Evolutionary conservation across 345 rosid species (phyloP).

Genomic region (Lumnitzera littorea): DNA sequence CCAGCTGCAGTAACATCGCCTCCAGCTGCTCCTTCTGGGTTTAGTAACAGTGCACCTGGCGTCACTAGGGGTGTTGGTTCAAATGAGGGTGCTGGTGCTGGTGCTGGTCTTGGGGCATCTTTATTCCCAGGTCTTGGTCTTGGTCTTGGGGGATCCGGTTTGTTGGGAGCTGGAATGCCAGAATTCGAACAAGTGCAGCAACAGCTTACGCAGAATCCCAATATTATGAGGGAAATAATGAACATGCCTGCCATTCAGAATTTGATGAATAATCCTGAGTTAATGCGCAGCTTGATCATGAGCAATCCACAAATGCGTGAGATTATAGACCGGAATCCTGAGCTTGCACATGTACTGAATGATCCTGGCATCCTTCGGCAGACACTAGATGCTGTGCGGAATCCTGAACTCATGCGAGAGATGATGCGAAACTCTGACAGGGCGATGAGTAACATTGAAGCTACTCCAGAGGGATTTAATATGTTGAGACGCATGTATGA

Average conservation of each 20-base stretch:
- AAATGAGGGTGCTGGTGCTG: constrained; percentile 48
- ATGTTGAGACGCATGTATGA: constrained; percentile 92
- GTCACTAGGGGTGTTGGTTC: constrained; percentile 53
- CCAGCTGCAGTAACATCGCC: constrained; percentile 48
- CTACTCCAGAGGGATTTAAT: constrained; percentile 86
- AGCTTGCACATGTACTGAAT: constrained; percentile 79
- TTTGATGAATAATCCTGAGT: constrained; percentile 80
- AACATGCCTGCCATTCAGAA: constrained; percentile 75
- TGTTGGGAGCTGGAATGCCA: constrained; percentile 64
- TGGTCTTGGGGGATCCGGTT: constrained; percentile 43
- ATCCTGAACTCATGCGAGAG: constrained; percentile 94
- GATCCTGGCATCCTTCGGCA: constrained; percentile 79
- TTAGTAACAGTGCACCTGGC: constrained; percentile 31
- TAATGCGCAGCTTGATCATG: constrained; percentile 70
- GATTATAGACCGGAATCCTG: constrained; percentile 84
- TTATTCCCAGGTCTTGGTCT: constrained; percentile 75
- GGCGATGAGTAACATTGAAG: constrained; percentile 86
- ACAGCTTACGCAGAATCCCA: constrained; percentile 70
- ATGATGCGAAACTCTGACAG: constrained; percentile 86
- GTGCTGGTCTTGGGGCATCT: constrained; percentile 50
- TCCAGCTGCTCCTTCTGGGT: constrained; percentile 36
- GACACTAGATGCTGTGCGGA: constrained; percentile 79
- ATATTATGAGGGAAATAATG: constrained; percentile 78
- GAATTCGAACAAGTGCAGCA: constrained; percentile 80
- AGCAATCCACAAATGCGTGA: constrained; percentile 94